Evolutionary conservation across 495 filamentous ascomycete species (phyloP), one percentile per base, ranked within the genome.

Genomic region (Pseudoneurospora amorphoporcata): DNA sequence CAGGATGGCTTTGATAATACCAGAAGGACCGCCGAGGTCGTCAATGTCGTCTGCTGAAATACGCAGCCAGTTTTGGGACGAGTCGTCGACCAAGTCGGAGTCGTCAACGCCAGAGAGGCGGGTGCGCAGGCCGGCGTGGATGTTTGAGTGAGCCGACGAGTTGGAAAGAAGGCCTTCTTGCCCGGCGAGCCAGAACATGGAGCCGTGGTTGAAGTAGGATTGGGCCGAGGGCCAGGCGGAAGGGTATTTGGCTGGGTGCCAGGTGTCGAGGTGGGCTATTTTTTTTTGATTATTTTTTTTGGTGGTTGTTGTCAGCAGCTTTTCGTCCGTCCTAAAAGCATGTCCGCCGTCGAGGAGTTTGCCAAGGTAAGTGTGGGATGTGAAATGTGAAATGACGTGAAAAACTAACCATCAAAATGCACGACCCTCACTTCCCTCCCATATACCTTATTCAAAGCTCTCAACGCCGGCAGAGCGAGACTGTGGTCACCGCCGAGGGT

Each of bases 401-500:
- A 19, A 1, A 12, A 61, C 70, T 16, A 71, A 78, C 77, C 92
- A 76, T 95, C 93, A 80, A 95, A 95, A 80, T 96, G 93, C 68
- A 96, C 84, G 14, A 95, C 93, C 4, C 92, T 88, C 38, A 95
- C 84, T 1, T 91, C 90, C 72, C 86, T 83, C 39, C 89, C 88
- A 79, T 94, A 88, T n/a, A 91, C 84, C 74, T 88, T 86, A 69
- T 90, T 87, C 70, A 94, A 78, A 0, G 91, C 91, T 4, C 93
- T 84, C 29, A 97, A 85, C 7, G 92, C 92, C 4, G 92, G 90
- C 12, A 95, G 84, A 2, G 91, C 91, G 41, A 95, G 83, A 76
- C 89, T 91, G 79, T 95, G 93, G 77, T 97, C 93, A 16, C 93
- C 93, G 58, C 93, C 93, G 0, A 96, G 84, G 0, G 90, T 92